phyloP scores from a whole-genome alignment of 306 rosid genomes.

The Vigna mungo region DNA sequence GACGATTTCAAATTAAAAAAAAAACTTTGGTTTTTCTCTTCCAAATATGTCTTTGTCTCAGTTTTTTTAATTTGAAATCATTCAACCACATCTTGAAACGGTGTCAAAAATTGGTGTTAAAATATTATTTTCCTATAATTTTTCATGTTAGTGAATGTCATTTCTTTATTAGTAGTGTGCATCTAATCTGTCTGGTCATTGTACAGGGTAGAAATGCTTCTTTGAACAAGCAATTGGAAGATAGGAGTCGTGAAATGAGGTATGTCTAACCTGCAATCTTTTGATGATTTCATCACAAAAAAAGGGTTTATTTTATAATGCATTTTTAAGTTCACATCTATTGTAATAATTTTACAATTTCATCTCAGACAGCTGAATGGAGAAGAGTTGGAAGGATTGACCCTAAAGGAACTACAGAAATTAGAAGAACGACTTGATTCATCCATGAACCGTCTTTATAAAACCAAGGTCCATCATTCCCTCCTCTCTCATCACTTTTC shows the following conservation, averaged over 20 bases:
- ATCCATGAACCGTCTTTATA: not conserved
- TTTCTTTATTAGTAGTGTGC: not conserved
- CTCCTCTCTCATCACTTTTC: not conserved
- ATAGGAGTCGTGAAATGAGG: not conserved
- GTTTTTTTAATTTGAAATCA: too few relatives aligned
- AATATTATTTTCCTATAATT: too few relatives aligned
- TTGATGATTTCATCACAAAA: not conserved
- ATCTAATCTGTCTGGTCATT: not conserved
- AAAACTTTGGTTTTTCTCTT: too few relatives aligned
- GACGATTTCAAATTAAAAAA: too few relatives aligned
- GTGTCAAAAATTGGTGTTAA: too few relatives aligned
- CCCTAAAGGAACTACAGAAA: constrained; percentile 6
- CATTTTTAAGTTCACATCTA: not conserved
- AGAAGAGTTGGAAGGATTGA: constrained; percentile 18
- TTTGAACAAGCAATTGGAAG: not conserved
- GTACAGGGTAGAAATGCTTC: not conserved
- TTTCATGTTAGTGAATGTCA: not conserved
- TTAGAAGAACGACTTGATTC: constrained; percentile 2
- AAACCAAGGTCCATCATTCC: not conserved
- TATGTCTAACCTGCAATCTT: not conserved
- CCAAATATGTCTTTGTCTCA: too few relatives aligned
- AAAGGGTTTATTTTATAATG: not conserved
- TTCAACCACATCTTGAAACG: too few relatives aligned
- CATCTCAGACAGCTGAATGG: constrained; percentile 10
- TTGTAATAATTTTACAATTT: not conserved